Conservation (phyloP, 345 rosid species). For the Corymbia maculata region DNA sequence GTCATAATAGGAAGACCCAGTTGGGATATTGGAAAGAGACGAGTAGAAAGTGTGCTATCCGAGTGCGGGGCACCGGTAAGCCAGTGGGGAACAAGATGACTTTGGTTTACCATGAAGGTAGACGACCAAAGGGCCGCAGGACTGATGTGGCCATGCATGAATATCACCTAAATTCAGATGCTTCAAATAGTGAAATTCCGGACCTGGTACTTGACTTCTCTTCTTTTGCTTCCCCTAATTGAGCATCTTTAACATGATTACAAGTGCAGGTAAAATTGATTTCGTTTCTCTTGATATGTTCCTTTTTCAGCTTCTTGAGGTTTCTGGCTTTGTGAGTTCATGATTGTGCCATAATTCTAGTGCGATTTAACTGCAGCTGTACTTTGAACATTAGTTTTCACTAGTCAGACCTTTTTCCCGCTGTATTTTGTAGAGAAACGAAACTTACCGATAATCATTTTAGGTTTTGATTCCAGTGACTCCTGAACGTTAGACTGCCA, state of each 20-base stretch:
- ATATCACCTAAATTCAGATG: background rate
- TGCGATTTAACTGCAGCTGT: background rate
- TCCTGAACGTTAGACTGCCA: background rate
- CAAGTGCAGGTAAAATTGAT: background rate
- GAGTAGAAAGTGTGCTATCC: background rate
- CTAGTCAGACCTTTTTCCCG: background rate
- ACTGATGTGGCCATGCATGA: background rate
- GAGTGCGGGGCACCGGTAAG: accelerated
- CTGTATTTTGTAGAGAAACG: background rate
- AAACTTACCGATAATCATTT: background rate
- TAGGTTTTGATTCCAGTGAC: background rate
- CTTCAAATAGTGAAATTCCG: background rate
- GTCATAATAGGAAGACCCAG: background rate
- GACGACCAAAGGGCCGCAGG: background rate
- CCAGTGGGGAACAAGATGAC: background rate
- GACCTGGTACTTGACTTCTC: background rate
- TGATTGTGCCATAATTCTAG: background rate
- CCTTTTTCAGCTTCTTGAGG: background rate
- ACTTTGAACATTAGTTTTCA: background rate
- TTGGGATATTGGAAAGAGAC: background rate
- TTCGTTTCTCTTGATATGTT: background rate
- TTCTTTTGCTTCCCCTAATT: background rate
- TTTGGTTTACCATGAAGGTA: background rate
- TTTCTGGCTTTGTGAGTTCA: background rate
- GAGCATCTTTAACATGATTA: background rate